phyloP scores from a whole-genome alignment of 1,284 basidiomycete species.

The Pisolithus thermaeus region DNA sequence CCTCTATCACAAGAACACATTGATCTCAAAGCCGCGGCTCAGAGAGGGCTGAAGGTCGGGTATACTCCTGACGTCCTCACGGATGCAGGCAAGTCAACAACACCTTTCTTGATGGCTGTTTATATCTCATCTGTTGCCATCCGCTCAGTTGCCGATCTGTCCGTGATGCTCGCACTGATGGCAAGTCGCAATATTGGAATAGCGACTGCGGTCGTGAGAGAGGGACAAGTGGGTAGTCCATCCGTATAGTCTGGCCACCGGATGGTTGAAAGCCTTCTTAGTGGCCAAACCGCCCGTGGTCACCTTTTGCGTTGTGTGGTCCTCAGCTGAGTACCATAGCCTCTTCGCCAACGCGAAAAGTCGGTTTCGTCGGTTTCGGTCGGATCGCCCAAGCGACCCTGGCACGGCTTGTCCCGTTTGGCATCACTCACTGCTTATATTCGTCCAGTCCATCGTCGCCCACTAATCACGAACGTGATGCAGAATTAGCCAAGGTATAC shows the following conservation, averaged over 20 bases:
- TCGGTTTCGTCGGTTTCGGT: constrained; percentile 92
- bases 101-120: not conserved
- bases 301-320: constrained; percentile 77
- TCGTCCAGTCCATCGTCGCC: constrained; percentile 47
- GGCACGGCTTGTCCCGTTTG: constrained; percentile 72
- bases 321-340: constrained; percentile 63
- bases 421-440: constrained; percentile 67
- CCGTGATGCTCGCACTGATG: constrained; percentile 88
- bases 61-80: constrained; percentile 91
- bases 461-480: constrained; percentile 45
- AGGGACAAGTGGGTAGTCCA: constrained; percentile 50
- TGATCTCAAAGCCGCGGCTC: constrained; percentile 57
- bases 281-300: constrained; percentile 68
- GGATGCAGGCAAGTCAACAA: constrained; percentile 59
- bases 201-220: constrained; percentile 59
- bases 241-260: not conserved
- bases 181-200: constrained; percentile 73
- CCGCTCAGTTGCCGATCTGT: constrained; percentile 73
- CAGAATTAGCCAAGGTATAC: constrained; percentile 40
- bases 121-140: not conserved
- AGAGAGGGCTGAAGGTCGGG: constrained; percentile 70
- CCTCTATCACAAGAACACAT: constrained; percentile 65
- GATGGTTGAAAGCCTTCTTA: constrained; percentile 17
- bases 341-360: constrained; percentile 53
- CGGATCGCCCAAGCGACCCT: constrained; percentile 83